Percentiles rank a stretch among this genome's conserved stretches.
Conservation (phyloP, 2,329 filamentous ascomycete genomes). For the Orbilia oligospora region DNA sequence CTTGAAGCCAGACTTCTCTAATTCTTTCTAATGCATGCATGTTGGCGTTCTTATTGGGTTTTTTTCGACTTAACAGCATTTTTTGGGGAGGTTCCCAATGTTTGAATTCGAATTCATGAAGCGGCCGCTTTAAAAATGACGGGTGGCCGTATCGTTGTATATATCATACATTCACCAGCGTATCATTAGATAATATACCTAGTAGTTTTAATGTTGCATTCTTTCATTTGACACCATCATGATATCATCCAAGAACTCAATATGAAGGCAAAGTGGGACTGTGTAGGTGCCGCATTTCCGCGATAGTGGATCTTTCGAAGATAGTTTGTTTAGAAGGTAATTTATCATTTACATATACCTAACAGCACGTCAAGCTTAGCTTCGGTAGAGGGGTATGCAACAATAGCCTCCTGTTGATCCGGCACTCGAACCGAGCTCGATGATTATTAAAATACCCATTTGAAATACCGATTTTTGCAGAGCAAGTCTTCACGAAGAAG, state of each 20-base stretch:
- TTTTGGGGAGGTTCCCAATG: neutral
- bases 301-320: conserved; percentile 10
- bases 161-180: neutral
- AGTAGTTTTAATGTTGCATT: conserved; percentile 20
- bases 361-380: neutral
- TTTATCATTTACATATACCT: no score
- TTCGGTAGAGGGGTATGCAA: conserved; percentile 2
- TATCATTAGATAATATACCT: neutral
- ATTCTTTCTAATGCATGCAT: neutral
- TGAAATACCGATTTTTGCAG: neutral
- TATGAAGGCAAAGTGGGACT: neutral
- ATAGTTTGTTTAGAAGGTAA: neutral
- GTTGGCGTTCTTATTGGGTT: conserved; percentile 8
- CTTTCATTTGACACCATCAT: neutral
- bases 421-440: conserved; percentile 7
- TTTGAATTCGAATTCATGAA: neutral
- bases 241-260: neutral
- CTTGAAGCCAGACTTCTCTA: neutral
- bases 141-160: neutral
- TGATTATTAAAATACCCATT: neutral
- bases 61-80: neutral
- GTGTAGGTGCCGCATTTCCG: conserved; percentile 9
- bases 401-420: conserved; percentile 29
- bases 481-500: conserved; percentile 21
- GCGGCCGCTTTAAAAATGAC: neutral